A percentile compares a stretch with the other conserved stretches of the same genome.
Conservation (phyloP, 805 yeast species). For the Candida berthetii region DNA sequence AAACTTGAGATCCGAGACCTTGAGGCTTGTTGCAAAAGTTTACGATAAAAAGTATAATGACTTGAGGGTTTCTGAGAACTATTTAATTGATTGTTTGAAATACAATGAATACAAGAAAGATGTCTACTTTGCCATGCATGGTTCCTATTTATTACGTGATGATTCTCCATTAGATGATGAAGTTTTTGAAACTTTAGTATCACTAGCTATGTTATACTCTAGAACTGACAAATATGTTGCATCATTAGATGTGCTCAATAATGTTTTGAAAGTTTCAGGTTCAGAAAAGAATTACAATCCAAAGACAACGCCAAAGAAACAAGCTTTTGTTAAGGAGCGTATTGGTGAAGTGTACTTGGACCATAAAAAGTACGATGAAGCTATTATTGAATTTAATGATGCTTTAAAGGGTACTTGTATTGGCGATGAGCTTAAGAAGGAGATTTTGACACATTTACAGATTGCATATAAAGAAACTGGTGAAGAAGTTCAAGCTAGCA, state of each 20-base stretch:
- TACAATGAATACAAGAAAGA: slow-evolving; percentile 16
- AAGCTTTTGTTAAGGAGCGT: slow-evolving; percentile 1
- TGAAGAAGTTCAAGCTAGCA: slow-evolving; percentile 7
- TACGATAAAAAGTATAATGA: slow-evolving; percentile 13
- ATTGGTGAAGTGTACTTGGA: slow-evolving; percentile 36
- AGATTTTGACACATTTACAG: slow-evolving; percentile 27
- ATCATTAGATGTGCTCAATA: slow-evolving; percentile 26
- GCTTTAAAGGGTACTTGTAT: slow-evolving; percentile 28
- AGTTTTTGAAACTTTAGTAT: slow-evolving; percentile 15
- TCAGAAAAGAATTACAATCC: slow-evolving; percentile 19
- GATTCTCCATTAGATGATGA: slow-evolving; percentile 15
- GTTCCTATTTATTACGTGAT: slow-evolving; percentile 10
- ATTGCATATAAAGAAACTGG: slow-evolving; percentile 9
- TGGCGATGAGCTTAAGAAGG: slow-evolving; percentile 31
- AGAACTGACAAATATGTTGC: slow-evolving; percentile 9
- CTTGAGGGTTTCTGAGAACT: slow-evolving; percentile 19
- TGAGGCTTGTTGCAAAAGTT: slow-evolving; percentile 30
- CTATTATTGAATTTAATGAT: slow-evolving; percentile 35
- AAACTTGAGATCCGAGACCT: slow-evolving; percentile 18
- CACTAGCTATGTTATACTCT: slow-evolving; percentile 18
- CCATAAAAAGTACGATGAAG: slow-evolving; percentile 23
- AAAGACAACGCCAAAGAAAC: slow-evolving; percentile 12
- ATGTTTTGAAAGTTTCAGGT: slow-evolving; percentile 17
- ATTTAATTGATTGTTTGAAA: slow-evolving; percentile 22
- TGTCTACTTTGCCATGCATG: slow-evolving; percentile 9